Percentiles rank a stretch among this genome's conserved stretches.
phyloP scores from a whole-genome alignment of 345 rosid species.

The Gossypium thurberi region DNA sequence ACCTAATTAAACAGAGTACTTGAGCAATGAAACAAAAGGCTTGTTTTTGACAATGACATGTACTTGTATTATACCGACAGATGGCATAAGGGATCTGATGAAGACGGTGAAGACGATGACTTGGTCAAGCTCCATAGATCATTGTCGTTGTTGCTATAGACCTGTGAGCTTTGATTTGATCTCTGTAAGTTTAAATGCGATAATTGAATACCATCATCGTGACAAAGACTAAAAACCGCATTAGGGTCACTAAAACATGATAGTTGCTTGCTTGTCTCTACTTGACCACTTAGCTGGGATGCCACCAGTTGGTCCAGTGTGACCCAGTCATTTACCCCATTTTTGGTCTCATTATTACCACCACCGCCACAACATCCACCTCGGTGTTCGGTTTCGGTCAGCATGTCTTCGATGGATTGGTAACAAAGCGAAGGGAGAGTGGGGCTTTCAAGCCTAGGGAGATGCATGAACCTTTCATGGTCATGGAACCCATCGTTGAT shows the following conservation, averaged over 20 bases:
- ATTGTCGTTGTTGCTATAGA: constrained; percentile 27
- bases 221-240: constrained; percentile 33
- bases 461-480: constrained; percentile 54
- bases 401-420: constrained; percentile 31
- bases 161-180: constrained; percentile 25
- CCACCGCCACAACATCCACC: constrained; percentile 15
- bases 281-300: constrained; percentile 73
- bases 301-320: constrained; percentile 83
- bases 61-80: constrained; percentile 47
- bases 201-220: constrained; percentile 31
- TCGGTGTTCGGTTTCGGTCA: constrained; percentile 24
- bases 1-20: background rate
- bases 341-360: constrained; percentile 5
- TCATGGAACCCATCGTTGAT: constrained; percentile 26
- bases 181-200: constrained; percentile 32
- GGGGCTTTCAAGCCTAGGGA: constrained; percentile 69
- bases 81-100: constrained; percentile 64
- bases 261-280: constrained; percentile 36
- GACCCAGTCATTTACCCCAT: constrained; percentile 61
- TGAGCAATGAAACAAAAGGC: background rate
- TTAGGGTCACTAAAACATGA: constrained; percentile 40
- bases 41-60: background rate
- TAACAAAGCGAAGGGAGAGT: constrained; percentile 24
- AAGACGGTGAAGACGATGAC: constrained; percentile 44
- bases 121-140: constrained; percentile 69